Evolutionary conservation across 2,329 filamentous ascomycete genomes (phyloP).

Genomic region (Colletotrichum agaves): DNA sequence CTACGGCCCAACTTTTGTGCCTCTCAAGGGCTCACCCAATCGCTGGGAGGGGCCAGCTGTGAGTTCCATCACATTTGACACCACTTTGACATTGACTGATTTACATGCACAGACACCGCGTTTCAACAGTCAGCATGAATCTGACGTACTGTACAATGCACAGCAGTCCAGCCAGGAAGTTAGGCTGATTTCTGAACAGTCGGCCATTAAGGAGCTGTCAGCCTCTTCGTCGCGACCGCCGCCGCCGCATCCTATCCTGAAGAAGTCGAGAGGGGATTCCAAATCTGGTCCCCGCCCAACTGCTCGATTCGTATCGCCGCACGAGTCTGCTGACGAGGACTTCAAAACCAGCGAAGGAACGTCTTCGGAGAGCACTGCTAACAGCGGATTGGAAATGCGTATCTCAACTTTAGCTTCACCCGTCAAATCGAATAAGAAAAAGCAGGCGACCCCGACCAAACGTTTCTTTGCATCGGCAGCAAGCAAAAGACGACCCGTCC

Average conservation of each 20-base stretch:
- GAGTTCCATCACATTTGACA: conserved; percentile 33
- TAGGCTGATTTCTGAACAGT: conserved; percentile 37
- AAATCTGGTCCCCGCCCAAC: conserved; percentile 65
- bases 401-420: conserved; percentile 41
- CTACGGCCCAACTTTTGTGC: conserved; percentile 66
- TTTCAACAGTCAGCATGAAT: conserved; percentile 35
- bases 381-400: conserved; percentile 46
- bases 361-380: conserved; percentile 54
- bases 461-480: conserved; percentile 57
- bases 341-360: conserved; percentile 47
- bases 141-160: conserved; percentile 29
- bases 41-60: conserved; percentile 64
- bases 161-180: conserved; percentile 30
- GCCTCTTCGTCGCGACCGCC: conserved; percentile 59
- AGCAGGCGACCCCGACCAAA: conserved; percentile 43
- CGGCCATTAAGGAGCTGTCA: conserved; percentile 42
- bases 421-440: conserved; percentile 44
- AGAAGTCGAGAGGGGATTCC: conserved; percentile 67
- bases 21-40: conserved; percentile 63
- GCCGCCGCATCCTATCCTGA: conserved; percentile 67
- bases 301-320: conserved; percentile 68
- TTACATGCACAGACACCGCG: conserved; percentile 35
- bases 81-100: conserved; percentile 21
- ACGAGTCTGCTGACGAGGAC: conserved; percentile 58
- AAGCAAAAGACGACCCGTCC: conserved; percentile 57